Percentiles rank a stretch among this genome's conserved stretches.
These are phyloP conservation scores for Psilocybe cyanescens DNA, from an alignment of 768 basidiomycete species.

Conservation along the genomic window DNA sequence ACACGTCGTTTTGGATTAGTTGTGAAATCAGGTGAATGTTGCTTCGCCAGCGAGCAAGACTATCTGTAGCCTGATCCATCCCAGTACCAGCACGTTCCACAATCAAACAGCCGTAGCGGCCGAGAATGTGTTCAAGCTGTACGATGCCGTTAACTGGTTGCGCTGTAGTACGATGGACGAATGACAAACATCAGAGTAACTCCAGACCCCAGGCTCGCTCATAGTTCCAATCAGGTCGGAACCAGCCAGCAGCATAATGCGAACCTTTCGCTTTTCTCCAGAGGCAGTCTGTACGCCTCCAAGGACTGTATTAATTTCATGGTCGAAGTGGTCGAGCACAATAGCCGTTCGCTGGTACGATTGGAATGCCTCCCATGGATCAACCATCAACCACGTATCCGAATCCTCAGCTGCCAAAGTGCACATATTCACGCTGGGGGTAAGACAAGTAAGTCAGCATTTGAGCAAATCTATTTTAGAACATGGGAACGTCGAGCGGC, in stretches of 20 bases:
- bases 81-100: constrained; percentile 95
- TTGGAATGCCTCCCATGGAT: constrained; percentile 97
- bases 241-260: constrained; percentile 95
- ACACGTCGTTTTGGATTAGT: constrained; percentile 96
- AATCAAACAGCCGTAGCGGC: constrained; percentile 92
- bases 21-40: constrained; percentile 94
- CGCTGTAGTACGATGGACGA: constrained; percentile 6
- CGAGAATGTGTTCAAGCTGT: constrained; percentile 95
- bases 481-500: constrained; percentile 18
- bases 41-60: constrained; percentile 72
- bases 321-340: constrained; percentile 96
- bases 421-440: constrained; percentile 81
- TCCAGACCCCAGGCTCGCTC: constrained; percentile 99
- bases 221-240: constrained; percentile 97
- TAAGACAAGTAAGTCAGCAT: constrained; percentile 21
- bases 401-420: constrained; percentile 89
- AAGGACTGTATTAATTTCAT: constrained; percentile 85
- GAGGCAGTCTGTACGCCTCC: constrained; percentile 80
- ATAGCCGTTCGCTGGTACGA: constrained; percentile 95
- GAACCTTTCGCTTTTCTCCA: constrained; percentile 75
- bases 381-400: constrained; percentile 94
- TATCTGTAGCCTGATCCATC: constrained; percentile 82
- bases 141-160: constrained; percentile 6
- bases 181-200: constrained; percentile 83
- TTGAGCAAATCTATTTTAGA: constrained; percentile 11